Evolutionary conservation across 176 grass and related monocot species (phyloP).

Genomic region (Elaeis guineensis): DNA sequence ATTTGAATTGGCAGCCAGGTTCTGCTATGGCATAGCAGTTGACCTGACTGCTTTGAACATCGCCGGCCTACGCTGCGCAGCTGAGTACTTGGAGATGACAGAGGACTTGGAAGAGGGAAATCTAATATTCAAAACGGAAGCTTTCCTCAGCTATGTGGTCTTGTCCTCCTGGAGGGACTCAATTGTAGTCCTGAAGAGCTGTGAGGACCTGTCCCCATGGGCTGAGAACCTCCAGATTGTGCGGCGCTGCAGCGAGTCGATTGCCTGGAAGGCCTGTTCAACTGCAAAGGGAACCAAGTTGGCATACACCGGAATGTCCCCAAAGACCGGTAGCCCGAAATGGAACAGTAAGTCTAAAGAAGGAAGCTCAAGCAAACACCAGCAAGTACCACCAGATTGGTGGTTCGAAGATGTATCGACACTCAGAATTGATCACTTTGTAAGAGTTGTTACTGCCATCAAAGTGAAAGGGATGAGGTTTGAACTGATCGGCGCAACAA

Average conservation of each 20-base stretch:
- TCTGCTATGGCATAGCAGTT: conserved; percentile 96
- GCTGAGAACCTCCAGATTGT: conserved; percentile 99
- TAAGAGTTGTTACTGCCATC: conserved; percentile 84
- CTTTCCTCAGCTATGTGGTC: conserved; percentile 96
- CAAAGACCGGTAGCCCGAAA: conserved; percentile 32
- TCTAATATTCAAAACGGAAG: conserved; percentile 97
- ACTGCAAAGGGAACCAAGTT: conserved; percentile 69
- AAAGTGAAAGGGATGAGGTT: conserved; percentile 97
- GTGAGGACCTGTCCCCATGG: conserved; percentile 85
- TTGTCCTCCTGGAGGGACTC: conserved; percentile 92
- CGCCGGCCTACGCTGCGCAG: conserved; percentile 78
- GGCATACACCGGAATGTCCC: conserved; percentile 52
- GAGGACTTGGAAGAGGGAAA: conserved; percentile 99
- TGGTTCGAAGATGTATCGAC: conserved; percentile 93
- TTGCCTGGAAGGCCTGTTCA: conserved; percentile 94
- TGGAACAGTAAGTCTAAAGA: conserved; percentile 79
- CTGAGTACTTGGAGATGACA: conserved; percentile 97
- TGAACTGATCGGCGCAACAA: conserved; percentile 82
- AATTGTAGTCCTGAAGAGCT: conserved; percentile 83
- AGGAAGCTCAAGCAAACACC: conserved; percentile 50
- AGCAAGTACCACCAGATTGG: conserved; percentile 76
- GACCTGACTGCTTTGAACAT: conserved; percentile 86
- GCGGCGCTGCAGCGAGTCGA: conserved; percentile 88
- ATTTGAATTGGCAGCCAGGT: conserved; percentile 84
- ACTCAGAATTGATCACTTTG: conserved; percentile 86